Evolutionary conservation across 2,329 filamentous ascomycete species (phyloP).

Genomic region (Bipolaris zeicola): DNA sequence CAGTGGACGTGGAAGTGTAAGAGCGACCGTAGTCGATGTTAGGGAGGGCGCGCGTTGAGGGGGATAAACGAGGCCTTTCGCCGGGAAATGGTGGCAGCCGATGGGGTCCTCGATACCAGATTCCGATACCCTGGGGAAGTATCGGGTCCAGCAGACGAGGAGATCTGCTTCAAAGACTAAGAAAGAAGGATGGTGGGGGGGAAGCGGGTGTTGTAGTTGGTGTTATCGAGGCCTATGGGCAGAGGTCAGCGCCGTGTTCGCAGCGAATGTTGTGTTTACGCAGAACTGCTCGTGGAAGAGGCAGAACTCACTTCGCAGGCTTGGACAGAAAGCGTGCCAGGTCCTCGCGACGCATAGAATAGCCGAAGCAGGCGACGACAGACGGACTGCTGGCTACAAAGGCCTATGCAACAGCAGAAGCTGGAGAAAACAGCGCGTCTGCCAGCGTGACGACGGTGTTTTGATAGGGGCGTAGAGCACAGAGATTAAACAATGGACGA

Average conservation of each 20-base stretch:
- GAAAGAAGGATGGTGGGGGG: constrained; percentile 32
- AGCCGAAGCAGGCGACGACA: constrained; percentile 27
- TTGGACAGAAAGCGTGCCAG: constrained; percentile 92
- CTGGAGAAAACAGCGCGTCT: constrained; percentile 22
- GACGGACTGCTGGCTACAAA: constrained; percentile 43
- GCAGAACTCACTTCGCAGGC: constrained; percentile 78
- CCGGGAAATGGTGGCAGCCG: constrained; percentile 84
- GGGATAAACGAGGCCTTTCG: constrained; percentile 80
- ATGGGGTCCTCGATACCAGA: constrained; percentile 68
- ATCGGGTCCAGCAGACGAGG: constrained; percentile 84
- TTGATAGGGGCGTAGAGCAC: constrained; percentile 12
- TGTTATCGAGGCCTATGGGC: constrained; percentile 69
- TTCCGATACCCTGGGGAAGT: constrained; percentile 83
- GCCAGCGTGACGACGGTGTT: constrained; percentile 43
- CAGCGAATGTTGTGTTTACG: constrained; percentile 1
- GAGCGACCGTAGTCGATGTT: constrained; percentile 77
- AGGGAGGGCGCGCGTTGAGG: constrained; percentile 86
- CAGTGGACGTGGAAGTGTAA: constrained; percentile 55
- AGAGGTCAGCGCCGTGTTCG: constrained; percentile 19
- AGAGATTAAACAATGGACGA: constrained; percentile 23
- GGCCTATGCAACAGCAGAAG: constrained; percentile 43
- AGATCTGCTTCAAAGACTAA: constrained; percentile 58
- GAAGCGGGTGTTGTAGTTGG: constrained; percentile 49
- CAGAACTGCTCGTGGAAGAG: constrained; percentile 2
- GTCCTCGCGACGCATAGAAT: constrained; percentile 88